A percentile compares a stretch with the other conserved stretches of the same genome.
Evolutionary conservation across 164 flowering plant genomes (phyloP).

Genomic region (Amborella trichopoda): DNA sequence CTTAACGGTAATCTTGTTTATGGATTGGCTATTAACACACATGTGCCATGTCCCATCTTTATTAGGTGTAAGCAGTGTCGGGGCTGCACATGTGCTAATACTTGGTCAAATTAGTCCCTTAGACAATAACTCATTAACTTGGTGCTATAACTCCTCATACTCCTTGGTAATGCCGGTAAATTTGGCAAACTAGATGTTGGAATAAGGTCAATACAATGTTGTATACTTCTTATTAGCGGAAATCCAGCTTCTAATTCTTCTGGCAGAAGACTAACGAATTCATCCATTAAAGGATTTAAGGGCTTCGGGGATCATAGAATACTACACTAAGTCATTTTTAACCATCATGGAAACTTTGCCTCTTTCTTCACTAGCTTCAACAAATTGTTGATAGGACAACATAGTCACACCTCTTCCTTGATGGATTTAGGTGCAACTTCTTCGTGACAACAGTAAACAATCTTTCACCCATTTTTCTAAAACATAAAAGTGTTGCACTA

Average conservation of each 20-base stretch:
- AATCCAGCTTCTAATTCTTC: background rate
- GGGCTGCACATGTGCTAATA: background rate
- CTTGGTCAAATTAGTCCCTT: background rate
- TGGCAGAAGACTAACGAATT: background rate
- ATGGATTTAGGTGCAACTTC: background rate
- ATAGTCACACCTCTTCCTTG: background rate
- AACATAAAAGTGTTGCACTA: background rate
- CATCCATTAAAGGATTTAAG: background rate
- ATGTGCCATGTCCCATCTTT: background rate
- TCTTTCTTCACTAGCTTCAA: background rate
- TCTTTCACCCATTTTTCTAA: background rate
- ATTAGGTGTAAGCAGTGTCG: background rate
- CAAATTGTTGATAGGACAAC: background rate
- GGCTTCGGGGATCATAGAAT: background rate
- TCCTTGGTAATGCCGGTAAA: background rate
- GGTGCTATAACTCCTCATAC: background rate
- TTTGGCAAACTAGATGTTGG: background rate
- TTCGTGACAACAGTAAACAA: no score
- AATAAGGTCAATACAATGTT: background rate
- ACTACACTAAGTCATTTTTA: background rate
- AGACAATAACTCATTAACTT: background rate
- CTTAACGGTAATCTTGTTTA: background rate
- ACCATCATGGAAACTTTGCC: background rate
- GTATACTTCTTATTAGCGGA: background rate
- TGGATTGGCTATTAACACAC: background rate